These are phyloP conservation scores for Yamadazyma scolyti DNA, from an alignment of 805 yeast species.

Conservation along the genomic window DNA sequence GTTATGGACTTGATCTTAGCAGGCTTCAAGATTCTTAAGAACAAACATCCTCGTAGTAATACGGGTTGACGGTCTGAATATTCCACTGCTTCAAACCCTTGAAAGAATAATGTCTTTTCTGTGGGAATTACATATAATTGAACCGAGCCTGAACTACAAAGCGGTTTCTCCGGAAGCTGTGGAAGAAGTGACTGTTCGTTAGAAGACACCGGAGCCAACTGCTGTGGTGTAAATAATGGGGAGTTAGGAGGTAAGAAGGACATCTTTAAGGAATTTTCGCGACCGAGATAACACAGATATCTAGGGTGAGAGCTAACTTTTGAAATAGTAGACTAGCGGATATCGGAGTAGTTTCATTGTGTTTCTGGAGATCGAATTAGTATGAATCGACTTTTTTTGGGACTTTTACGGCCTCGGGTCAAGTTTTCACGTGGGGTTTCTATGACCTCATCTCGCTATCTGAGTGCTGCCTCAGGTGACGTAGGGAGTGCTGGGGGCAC, in stretches of 20 bases:
- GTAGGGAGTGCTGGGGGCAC: no score
- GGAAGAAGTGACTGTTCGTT: conserved; percentile 27
- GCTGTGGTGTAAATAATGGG: conserved; percentile 25
- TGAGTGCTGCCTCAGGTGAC: no score
- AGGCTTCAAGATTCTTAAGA: conserved; percentile 66
- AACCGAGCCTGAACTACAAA: conserved; percentile 60
- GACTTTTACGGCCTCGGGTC: no score
- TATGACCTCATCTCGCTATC: no score
- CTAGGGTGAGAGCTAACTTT: no score
- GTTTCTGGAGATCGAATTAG: no score
- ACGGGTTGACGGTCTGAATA: conserved; percentile 68
- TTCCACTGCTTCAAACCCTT: conserved; percentile 73
- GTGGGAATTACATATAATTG: conserved; percentile 72
- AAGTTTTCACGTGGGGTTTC: no score
- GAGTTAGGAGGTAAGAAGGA: conserved; percentile 15
- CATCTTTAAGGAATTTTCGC: no score
- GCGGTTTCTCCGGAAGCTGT: conserved; percentile 53
- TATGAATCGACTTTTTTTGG: no score
- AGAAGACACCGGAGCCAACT: conserved; percentile 17
- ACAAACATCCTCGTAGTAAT: conserved; percentile 74
- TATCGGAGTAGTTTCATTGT: no score
- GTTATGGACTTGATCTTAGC: conserved; percentile 63
- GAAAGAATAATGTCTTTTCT: conserved; percentile 74
- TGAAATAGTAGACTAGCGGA: no score
- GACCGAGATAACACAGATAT: no score